A percentile compares a stretch with the other conserved stretches of the same genome.
Evolutionary conservation across 345 rosid genomes (phyloP).

Genomic region (Schrenkiella parvula): DNA sequence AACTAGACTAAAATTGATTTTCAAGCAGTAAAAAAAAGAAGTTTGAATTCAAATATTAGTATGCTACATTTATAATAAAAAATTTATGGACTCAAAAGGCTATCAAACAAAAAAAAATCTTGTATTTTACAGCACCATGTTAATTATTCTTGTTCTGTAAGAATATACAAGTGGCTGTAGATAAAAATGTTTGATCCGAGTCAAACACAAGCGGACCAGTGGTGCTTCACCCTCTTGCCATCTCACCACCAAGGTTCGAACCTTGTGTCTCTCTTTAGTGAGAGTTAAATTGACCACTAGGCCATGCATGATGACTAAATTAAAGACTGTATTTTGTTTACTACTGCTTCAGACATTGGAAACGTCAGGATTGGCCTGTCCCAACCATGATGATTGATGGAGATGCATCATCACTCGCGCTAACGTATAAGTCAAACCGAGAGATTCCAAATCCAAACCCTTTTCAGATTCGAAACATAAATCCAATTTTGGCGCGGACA

Average conservation of each 20-base stretch:
- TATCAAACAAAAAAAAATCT: neutral
- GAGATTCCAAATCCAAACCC: slow-evolving; percentile 33
- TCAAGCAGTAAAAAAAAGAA: neutral
- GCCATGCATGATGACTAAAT: too few species aligned
- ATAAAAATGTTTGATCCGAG: neutral
- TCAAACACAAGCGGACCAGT: neutral
- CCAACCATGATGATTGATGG: slow-evolving; percentile 18
- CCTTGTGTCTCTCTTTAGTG: too few species aligned
- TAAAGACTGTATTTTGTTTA: neutral
- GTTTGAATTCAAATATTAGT: neutral
- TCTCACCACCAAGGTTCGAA: too few species aligned
- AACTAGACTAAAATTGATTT: too few species aligned
- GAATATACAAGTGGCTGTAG: neutral
- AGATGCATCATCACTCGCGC: slow-evolving; percentile 21
- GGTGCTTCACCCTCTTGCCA: too few species aligned
- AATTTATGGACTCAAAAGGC: neutral
- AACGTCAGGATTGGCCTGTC: slow-evolving; percentile 19
- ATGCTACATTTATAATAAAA: neutral
- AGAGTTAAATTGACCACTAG: too few species aligned
- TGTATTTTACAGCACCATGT: neutral
- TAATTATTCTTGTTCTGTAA: neutral
- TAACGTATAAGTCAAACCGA: slow-evolving; percentile 20
- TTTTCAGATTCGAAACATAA: slow-evolving; percentile 26
- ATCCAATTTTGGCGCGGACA: slow-evolving; percentile 6
- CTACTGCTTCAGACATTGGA: neutral